Evolutionary conservation across 108 stramenopile species (phyloP).

Genomic region (Cylindrotheca fusiformis): DNA sequence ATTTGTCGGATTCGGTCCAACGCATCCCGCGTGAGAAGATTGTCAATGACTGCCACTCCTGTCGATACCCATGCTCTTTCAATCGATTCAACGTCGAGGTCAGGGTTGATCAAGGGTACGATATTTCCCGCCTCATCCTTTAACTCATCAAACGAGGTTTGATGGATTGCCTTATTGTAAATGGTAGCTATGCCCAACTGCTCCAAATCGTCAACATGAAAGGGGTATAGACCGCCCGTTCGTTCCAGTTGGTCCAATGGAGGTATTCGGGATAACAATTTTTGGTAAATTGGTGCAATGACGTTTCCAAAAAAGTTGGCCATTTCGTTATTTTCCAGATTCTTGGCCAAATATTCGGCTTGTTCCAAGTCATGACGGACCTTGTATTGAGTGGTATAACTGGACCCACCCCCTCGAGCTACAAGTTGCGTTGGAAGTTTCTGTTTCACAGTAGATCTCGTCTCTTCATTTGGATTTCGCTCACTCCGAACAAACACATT

Average conservation of each 20-base stretch:
- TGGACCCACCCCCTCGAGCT: slow-evolving; percentile 51
- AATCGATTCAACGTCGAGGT: slow-evolving; percentile 7
- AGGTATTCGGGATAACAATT: slow-evolving; percentile 42
- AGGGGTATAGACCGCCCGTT: slow-evolving; percentile 57
- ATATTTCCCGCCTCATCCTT: slow-evolving; percentile 1
- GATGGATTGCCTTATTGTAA: slow-evolving; percentile 56
- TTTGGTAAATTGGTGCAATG: slow-evolving; percentile 47
- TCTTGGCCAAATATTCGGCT: slow-evolving; percentile 42
- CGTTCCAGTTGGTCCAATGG: slow-evolving; percentile 36
- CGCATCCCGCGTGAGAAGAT: slow-evolving; percentile 33
- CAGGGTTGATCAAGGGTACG: slow-evolving; percentile 15
- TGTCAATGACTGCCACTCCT: slow-evolving; percentile 43
- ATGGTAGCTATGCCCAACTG: slow-evolving; percentile 37
- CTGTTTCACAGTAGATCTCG: slow-evolving; percentile 15
- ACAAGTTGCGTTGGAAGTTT: slow-evolving; percentile 33
- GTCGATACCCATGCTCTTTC: slow-evolving; percentile 28
- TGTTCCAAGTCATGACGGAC: slow-evolving; percentile 52
- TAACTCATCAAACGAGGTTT: slow-evolving; percentile 32
- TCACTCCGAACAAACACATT: slow-evolving; percentile 39
- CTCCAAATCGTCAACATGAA: slow-evolving; percentile 38
- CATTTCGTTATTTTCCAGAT: slow-evolving; percentile 14
- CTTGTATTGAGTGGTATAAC: slow-evolving; percentile 65
- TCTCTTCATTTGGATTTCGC: slow-evolving; percentile 30
- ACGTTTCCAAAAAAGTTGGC: slow-evolving; percentile 30
- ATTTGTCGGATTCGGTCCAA: slow-evolving; percentile 34